Percentiles rank a stretch among this genome's conserved stretches.
Conservation (phyloP, 2,329 filamentous ascomycete species). For the Colletotrichum sp. region DNA sequence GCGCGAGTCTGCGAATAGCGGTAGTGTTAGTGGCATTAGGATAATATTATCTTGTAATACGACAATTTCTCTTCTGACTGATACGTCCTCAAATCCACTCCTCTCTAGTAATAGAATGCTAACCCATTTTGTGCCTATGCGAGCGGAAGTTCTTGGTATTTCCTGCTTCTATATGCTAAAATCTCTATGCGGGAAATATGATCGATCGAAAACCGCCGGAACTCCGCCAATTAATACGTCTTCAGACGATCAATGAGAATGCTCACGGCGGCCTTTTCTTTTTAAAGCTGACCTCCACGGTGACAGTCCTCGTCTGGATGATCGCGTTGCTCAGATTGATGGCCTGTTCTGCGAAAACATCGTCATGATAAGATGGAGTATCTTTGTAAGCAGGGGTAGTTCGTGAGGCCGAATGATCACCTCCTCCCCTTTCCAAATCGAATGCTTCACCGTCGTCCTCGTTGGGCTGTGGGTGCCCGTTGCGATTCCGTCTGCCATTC, state of each 20-base stretch:
- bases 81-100: background rate
- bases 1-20: too few species aligned
- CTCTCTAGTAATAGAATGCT: background rate
- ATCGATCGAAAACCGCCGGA: background rate
- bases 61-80: background rate
- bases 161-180: background rate
- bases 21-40: background rate
- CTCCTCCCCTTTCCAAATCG: background rate
- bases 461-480: background rate
- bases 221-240: background rate
- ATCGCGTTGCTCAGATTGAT: background rate
- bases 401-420: background rate
- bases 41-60: background rate
- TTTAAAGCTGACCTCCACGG: background rate
- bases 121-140: rapidly evolving
- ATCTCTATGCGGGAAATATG: background rate
- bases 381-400: background rate
- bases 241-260: background rate
- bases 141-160: background rate
- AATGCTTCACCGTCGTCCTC: background rate
- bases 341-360: background rate
- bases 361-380: background rate
- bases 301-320: constrained; percentile 3
- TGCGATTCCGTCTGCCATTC: background rate
- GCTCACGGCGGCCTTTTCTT: background rate